A percentile compares a stretch with the other conserved stretches of the same genome.
phyloP scores from a whole-genome alignment of 1,139 yeast genomes.

The Kurtzmaniella quercitrusa region DNA sequence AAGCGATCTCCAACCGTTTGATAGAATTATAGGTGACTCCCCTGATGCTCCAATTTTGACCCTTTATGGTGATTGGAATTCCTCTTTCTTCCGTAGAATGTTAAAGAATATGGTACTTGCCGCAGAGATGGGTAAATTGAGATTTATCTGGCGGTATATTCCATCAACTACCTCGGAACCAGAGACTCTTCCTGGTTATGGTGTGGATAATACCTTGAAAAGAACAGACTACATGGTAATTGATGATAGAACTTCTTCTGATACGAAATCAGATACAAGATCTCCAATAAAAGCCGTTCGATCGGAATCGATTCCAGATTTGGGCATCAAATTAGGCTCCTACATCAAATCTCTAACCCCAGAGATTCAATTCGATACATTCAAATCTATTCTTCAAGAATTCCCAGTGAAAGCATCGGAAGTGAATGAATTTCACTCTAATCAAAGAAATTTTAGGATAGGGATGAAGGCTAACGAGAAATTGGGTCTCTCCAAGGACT shows the following conservation, averaged over 20 bases:
- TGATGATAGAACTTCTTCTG: constrained; percentile 48
- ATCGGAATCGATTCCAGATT: constrained; percentile 24
- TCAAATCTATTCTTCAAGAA: constrained; percentile 38
- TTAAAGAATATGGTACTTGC: constrained; percentile 57
- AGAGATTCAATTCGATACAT: constrained; percentile 17
- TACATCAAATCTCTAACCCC: constrained; percentile 25
- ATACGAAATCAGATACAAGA: constrained; percentile 4
- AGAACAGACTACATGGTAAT: constrained; percentile 60
- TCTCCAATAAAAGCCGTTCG: constrained; percentile 18
- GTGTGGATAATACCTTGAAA: constrained; percentile 58
- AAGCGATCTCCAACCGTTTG: constrained; percentile 38
- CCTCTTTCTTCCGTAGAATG: constrained; percentile 49
- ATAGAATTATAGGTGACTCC: constrained; percentile 53
- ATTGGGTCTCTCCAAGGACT: constrained; percentile 31
- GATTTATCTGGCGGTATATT: constrained; percentile 73
- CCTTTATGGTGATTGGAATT: constrained; percentile 51
- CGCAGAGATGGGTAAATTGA: constrained; percentile 60
- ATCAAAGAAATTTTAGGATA: constrained; percentile 16
- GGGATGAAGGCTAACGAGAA: constrained; percentile 25
- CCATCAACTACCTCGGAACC: constrained; percentile 19
- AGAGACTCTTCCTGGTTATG: constrained; percentile 59
- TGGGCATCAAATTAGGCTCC: constrained; percentile 47
- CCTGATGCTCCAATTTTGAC: constrained; percentile 35
- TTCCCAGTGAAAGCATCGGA: constrained; percentile 33
- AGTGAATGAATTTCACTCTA: background rate